Base-by-base conservation (phyloP, 768 basidiomycete genomes). In the Lentinula raphanica region DNA sequence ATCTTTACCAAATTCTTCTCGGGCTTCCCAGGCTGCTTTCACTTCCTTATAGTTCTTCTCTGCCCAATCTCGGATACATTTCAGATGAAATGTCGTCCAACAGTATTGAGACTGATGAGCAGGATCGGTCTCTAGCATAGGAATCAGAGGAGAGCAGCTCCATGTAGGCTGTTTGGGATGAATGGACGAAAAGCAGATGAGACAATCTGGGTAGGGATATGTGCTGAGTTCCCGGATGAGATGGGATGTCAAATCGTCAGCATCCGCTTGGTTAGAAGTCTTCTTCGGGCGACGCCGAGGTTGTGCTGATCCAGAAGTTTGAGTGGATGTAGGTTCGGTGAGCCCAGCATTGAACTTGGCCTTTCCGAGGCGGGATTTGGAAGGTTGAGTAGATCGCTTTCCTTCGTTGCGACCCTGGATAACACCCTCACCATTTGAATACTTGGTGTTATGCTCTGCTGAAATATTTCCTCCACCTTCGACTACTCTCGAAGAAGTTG, bases 11-110 rank as follows among this genome's bases (percentile, higher is more conserved):
- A 62, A 60, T 63, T 90, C 86, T 7, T 90, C 90, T 50, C 87
- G 74, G 5, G 83, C 83, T 15, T 79, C 77, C 86, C 83, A 92
- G 0, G 89, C 94, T 50, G 85, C 88, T 58, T 76, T 77, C 12
- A 86, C 64, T 12, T 87, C 88, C 67, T 88, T 86, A 49, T 87
- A 84, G 65, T 87, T 90, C 72, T 91, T 90, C 28, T 78, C 72
- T 0, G 93, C 94, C 96, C 96, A 98, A 0, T 88, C 80, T 7
- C 82, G 79, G 63, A 98, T 90, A 65, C 96, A 98, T 63, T 86
- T 88, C 23, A 96, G 76, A 71, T 98, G 96, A 66, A 97, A 94
- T 0, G 91, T 85, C 11, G 85, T 90, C 86, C 90, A 96, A 66
- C 96, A 98, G 64, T 85, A 90, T 59, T 85, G 85, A 5, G 76